Percentiles rank a stretch among this genome's conserved stretches.
Evolutionary conservation across 768 basidiomycete species (phyloP).

Genomic region (Lyophyllum decastes): DNA sequence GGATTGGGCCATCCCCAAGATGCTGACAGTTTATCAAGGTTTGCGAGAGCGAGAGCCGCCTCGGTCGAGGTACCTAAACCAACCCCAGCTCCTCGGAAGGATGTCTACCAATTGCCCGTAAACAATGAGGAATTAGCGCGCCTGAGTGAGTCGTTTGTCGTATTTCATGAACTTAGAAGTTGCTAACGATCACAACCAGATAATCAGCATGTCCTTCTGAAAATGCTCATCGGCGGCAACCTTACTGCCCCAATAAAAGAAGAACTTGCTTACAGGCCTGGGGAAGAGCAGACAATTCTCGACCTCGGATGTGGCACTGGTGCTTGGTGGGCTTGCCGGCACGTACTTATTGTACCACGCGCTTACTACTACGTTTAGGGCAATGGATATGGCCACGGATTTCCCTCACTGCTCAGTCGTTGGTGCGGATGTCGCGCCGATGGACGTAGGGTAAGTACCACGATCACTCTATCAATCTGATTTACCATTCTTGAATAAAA

Average conservation of each 20-base stretch:
- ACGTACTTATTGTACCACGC: neutral
- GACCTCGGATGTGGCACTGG: slow-evolving; percentile 5
- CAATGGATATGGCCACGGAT: slow-evolving; percentile 9
- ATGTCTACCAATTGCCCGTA: slow-evolving; percentile 3
- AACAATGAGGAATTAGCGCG: slow-evolving; percentile 6
- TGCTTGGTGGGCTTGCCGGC: neutral
- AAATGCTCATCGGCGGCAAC: slow-evolving; percentile 8
- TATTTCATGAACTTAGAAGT: neutral
- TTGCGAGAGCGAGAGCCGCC: neutral
- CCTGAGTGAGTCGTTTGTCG: neutral
- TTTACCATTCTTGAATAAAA: neutral
- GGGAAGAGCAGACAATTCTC: neutral
- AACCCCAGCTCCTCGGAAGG: neutral
- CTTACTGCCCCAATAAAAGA: neutral
- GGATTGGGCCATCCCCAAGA: neutral
- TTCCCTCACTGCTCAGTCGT: slow-evolving; percentile 11
- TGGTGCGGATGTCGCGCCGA: slow-evolving; percentile 10
- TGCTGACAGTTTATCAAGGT: neutral
- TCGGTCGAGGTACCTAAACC: neutral
- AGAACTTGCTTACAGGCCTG: neutral
- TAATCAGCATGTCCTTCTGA: slow-evolving; percentile 6
- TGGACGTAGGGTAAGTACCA: slow-evolving; percentile 6
- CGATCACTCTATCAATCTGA: too few relatives aligned
- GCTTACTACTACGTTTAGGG: neutral
- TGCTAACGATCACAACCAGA: neutral